Percentiles rank a stretch among this genome's conserved stretches.
Conservation (phyloP, 2,329 filamentous ascomycete genomes). For the Sordariomycetes sp. region DNA sequence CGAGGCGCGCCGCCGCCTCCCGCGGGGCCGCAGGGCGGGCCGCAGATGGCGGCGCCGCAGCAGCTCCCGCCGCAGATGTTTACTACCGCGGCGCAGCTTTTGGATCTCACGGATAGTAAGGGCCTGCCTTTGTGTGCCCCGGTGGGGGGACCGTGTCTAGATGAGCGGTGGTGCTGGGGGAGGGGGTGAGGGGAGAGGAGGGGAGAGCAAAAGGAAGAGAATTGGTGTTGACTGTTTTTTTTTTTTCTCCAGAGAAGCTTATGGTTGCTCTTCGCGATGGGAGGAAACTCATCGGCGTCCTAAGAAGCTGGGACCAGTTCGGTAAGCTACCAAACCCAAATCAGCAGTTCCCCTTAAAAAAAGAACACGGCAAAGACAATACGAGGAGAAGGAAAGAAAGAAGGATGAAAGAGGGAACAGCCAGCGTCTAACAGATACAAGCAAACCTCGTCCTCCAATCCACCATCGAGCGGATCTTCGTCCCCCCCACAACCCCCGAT, state of each 20-base stretch:
- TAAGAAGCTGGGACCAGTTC: slow-evolving; percentile 96
- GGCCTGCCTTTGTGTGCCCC: slow-evolving; percentile 6
- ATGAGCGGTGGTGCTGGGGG: not conserved
- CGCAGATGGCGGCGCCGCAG: slow-evolving; percentile 28
- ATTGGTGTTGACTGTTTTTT: slow-evolving; percentile 4
- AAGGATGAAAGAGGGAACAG: not conserved
- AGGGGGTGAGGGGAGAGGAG: not conserved
- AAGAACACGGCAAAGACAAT: too few species aligned
- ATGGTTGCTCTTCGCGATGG: slow-evolving; percentile 86
- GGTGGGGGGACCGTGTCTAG: not conserved
- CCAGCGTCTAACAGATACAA: slow-evolving; percentile 18
- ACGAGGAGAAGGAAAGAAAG: not conserved
- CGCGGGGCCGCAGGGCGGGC: slow-evolving; percentile 32
- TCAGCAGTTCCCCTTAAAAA: not conserved
- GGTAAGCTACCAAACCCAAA: slow-evolving; percentile 40
- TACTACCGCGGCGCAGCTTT: slow-evolving; percentile 86
- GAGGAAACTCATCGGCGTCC: slow-evolving; percentile 80
- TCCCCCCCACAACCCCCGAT: slow-evolving; percentile 26
- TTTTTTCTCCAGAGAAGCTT: slow-evolving; percentile 93
- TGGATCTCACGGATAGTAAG: slow-evolving; percentile 96
- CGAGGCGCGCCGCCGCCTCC: slow-evolving; percentile 23
- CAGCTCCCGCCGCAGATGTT: slow-evolving; percentile 93
- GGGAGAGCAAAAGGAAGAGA: too few species aligned
- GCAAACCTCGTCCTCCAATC: slow-evolving; percentile 92
- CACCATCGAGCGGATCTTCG: slow-evolving; percentile 80